A percentile compares a stretch with the other conserved stretches of the same genome.
Conservation (phyloP, 345 rosid genomes). For the Turnera subulata region DNA sequence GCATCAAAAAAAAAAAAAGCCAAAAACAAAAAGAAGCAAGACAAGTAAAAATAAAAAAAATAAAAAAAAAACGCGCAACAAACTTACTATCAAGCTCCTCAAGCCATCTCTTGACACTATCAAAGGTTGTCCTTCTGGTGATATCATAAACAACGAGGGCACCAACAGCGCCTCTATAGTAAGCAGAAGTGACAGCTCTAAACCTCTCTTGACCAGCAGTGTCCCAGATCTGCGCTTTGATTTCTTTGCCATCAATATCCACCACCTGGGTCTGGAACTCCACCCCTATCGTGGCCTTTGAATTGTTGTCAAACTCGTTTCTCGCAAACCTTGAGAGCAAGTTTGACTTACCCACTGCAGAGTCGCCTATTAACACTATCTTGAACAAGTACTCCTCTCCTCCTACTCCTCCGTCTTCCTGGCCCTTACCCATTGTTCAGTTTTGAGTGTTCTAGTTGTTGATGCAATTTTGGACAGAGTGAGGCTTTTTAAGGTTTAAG, state of each 20-base stretch:
- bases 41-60: no score
- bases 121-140: conserved; percentile 61
- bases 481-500: not conserved
- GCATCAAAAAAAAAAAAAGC: not conserved
- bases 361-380: conserved; percentile 89
- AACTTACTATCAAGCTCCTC: conserved; percentile 77
- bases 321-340: conserved; percentile 70
- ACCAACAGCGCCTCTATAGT: conserved; percentile 94
- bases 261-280: conserved; percentile 84
- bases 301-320: conserved; percentile 80
- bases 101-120: conserved; percentile 87
- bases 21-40: not conserved
- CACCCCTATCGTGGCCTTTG: conserved; percentile 91
- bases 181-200: conserved; percentile 92
- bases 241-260: conserved; percentile 84
- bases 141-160: conserved; percentile 90
- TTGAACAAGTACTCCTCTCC: conserved; percentile 84
- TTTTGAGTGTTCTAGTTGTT: not conserved
- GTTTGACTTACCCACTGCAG: conserved; percentile 93
- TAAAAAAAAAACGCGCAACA: not conserved
- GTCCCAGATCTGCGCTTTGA: conserved; percentile 98
- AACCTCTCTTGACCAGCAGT: conserved; percentile 98
- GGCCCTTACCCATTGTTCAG: conserved; percentile 44
- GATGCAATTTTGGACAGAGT: not conserved
- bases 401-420: conserved; percentile 49